A percentile compares a stretch with the other conserved stretches of the same genome.
Evolutionary conservation across 2,329 filamentous ascomycete species (phyloP).

Genomic region (Penicillium sp.): DNA sequence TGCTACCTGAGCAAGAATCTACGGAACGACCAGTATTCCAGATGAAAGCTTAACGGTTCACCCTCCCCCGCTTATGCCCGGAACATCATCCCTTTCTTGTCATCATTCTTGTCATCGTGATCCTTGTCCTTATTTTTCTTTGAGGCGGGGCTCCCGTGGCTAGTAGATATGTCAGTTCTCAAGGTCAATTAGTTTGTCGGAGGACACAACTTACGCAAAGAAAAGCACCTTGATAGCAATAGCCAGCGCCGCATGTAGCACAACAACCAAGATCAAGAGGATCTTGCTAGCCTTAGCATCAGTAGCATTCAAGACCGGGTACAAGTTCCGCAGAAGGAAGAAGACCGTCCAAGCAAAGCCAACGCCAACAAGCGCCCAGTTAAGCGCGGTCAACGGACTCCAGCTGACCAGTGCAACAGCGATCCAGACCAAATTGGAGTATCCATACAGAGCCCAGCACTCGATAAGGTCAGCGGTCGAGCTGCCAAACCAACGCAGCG

Average conservation of each 20-base stretch:
- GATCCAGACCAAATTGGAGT: constrained; percentile 96
- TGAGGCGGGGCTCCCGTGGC: constrained; percentile 62
- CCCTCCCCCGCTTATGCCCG: constrained; percentile 13
- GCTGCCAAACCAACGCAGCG: constrained; percentile 91
- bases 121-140: constrained; percentile 41
- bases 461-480: constrained; percentile 91
- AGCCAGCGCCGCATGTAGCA: constrained; percentile 82
- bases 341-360: constrained; percentile 79
- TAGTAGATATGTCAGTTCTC: constrained; percentile 36
- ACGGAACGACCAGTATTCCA: constrained; percentile 6
- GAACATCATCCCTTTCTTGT: constrained; percentile 33
- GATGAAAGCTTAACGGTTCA: neutral
- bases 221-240: constrained; percentile 96
- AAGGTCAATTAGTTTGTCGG: constrained; percentile 9
- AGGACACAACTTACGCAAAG: constrained; percentile 63
- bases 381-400: constrained; percentile 80
- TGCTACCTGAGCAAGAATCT: constrained; percentile 24
- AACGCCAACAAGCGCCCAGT: constrained; percentile 88
- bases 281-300: constrained; percentile 89
- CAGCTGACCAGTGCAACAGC: constrained; percentile 88
- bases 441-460: constrained; percentile 93
- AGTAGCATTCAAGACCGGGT: constrained; percentile 87
- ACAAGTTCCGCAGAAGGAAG: constrained; percentile 82
- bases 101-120: constrained; percentile 28
- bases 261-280: constrained; percentile 77